Evolutionary conservation across 768 basidiomycete species (phyloP), one percentile per base, ranked within the genome.

Genomic region (Boletus tomentosulus): DNA sequence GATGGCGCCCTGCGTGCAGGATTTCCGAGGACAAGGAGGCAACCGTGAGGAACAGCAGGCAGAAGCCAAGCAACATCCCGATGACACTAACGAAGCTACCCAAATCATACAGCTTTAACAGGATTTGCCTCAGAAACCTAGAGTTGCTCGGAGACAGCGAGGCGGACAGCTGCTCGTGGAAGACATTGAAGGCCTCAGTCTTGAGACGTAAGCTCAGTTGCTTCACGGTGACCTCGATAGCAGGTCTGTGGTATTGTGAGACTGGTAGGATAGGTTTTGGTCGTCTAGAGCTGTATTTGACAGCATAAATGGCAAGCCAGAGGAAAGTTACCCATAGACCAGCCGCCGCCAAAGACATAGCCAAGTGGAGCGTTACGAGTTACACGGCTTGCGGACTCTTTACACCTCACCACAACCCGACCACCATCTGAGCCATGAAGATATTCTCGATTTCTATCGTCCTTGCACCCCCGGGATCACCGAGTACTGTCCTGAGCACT

Each of bases 381-480:
- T 35, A 34, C 34, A 25, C 24, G 9, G 22, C 15, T 35, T 15
- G 46, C 46, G 12, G 24, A 31, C 1, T 44, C 31, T 35, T 27
- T 35, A 39, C 35, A 11, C 16, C 25, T 45, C 28, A 37, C 30
- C 25, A 41, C 33, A 31, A 34, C 50, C 31, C 27, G 41, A 59
- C 65, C 3, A 7, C 42, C 59, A 59, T 27, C 57, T 47, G 31
- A 56, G 75, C 49, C 51, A 94, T 96, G 92, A 97, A 94, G 82
- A 78, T 97, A 62, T 94, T 79, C 67, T 84, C 87, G 8, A 79
- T 96, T 57, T 84, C 91, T 25, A 71, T 97, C 34, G 66, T 90
- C 46, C 78, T 85, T 49, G 80, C 86, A 16, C 84, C 87, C 5
- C 76, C 85, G 9, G 80, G 80, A 31, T 82, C 83, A 15, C 69